Percentiles rank a stretch among this genome's conserved stretches.
These are phyloP conservation scores for Penicillium sp. DNA, from an alignment of 2,329 filamentous ascomycete species.

Conservation along the genomic window DNA sequence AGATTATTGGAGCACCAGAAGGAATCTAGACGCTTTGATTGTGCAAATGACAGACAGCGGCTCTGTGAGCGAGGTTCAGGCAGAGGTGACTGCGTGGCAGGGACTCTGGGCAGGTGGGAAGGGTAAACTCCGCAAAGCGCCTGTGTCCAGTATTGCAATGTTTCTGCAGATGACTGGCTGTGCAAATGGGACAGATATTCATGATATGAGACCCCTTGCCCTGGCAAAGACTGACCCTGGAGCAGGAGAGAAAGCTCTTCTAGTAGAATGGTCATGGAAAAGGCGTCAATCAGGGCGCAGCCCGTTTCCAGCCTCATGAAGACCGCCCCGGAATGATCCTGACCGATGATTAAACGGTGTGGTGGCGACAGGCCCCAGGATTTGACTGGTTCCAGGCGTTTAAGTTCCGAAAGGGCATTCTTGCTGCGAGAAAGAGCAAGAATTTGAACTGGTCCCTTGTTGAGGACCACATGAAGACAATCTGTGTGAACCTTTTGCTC, in stretches of 20 bases:
- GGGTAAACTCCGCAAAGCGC: neutral
- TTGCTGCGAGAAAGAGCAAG: neutral
- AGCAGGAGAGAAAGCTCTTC: neutral
- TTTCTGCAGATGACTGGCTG: neutral
- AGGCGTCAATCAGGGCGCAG: slow-evolving; percentile 1
- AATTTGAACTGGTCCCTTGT: neutral
- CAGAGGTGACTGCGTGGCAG: neutral
- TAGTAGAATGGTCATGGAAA: slow-evolving; percentile 3
- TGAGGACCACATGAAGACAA: neutral
- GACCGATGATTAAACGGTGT: neutral
- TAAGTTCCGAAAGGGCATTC: neutral
- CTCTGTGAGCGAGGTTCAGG: neutral
- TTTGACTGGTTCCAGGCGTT: neutral
- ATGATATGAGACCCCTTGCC: neutral
- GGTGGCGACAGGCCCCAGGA: slow-evolving; percentile 2
- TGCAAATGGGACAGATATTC: neutral
- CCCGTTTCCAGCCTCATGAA: slow-evolving; percentile 2
- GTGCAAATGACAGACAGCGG: neutral
- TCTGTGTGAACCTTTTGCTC: neutral
- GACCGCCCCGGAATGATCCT: neutral
- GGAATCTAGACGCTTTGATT: neutral
- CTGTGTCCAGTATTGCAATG: slow-evolving; percentile 3
- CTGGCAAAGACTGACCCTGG: neutral
- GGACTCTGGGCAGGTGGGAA: neutral
- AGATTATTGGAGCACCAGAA: neutral